A percentile compares a stretch with the other conserved stretches of the same genome.
Evolutionary conservation across 148 eudicot species (phyloP).

Genomic region (Talinum fruticosum): DNA sequence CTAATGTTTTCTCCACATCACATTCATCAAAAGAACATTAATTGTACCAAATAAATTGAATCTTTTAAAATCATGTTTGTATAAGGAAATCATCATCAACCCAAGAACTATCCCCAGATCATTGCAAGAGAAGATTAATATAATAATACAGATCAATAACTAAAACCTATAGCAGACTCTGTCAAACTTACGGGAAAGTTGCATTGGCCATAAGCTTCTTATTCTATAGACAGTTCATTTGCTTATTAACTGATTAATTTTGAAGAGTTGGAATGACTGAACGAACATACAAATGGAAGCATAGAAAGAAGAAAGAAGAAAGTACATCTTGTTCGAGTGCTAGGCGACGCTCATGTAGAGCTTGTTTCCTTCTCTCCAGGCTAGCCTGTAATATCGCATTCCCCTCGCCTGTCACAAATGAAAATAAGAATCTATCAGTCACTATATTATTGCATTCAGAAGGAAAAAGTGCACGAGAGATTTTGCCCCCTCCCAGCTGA

Average conservation of each 20-base stretch:
- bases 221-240: not conserved
- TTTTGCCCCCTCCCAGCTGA: slow-evolving; percentile 16
- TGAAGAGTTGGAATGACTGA: not conserved
- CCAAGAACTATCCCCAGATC: not conserved
- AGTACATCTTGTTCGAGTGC: slow-evolving; percentile 98
- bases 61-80: not conserved
- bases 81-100: not conserved
- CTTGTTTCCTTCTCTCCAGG: slow-evolving; percentile 98
- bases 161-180: not conserved
- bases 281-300: not conserved
- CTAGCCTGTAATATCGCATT: slow-evolving; percentile 98
- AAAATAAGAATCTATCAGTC: slow-evolving; percentile 22
- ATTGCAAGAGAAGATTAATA: slow-evolving; percentile 3
- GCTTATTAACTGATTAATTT: not conserved
- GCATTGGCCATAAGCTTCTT: not conserved
- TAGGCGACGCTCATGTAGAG: slow-evolving; percentile 96
- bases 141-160: not conserved
- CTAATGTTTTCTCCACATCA: not conserved
- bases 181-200: not conserved
- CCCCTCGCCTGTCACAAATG: slow-evolving; percentile 62
- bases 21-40: slow-evolving; percentile 2
- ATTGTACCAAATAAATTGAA: not conserved
- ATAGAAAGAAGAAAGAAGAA: not conserved
- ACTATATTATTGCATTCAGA: not conserved
- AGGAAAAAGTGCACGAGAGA: not conserved